phyloP scores from a whole-genome alignment of 2,329 filamentous ascomycete species.

The Aureobasidium sp. region DNA sequence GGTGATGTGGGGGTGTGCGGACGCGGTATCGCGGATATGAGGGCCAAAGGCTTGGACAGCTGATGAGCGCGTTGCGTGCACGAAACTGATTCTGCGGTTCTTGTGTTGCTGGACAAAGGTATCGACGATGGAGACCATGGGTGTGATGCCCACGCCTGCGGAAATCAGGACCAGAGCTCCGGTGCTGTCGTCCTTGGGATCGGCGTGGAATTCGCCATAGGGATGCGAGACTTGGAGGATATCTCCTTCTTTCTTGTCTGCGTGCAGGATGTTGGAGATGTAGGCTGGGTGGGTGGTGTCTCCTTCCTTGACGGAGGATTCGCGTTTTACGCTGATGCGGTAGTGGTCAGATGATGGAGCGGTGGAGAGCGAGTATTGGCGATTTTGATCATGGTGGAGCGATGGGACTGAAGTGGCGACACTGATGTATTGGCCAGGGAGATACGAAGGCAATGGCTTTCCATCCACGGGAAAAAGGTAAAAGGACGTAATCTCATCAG shows the following conservation, averaged over 20 bases:
- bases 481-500: constrained; percentile 61
- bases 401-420: constrained; percentile 50
- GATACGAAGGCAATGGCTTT: constrained; percentile 51
- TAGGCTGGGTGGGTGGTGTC: constrained; percentile 49
- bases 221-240: constrained; percentile 58
- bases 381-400: constrained; percentile 65
- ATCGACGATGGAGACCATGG: constrained; percentile 57
- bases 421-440: constrained; percentile 63
- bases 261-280: constrained; percentile 62
- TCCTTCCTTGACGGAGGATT: constrained; percentile 44
- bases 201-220: constrained; percentile 51
- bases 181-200: constrained; percentile 35
- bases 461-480: constrained; percentile 57
- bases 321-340: constrained; percentile 63
- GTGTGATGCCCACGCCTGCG: constrained; percentile 60
- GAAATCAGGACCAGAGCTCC: constrained; percentile 57
- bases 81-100: constrained; percentile 48
- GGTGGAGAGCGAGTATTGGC: constrained; percentile 42
- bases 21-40: constrained; percentile 31
- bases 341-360: constrained; percentile 48
- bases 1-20: constrained; percentile 28
- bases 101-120: constrained; percentile 33
- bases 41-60: constrained; percentile 47
- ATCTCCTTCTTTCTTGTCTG: constrained; percentile 52
- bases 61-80: constrained; percentile 50